Evolutionary conservation across 2,329 filamentous ascomycete genomes (phyloP).

Genomic region (Akanthomyces lecanii): DNA sequence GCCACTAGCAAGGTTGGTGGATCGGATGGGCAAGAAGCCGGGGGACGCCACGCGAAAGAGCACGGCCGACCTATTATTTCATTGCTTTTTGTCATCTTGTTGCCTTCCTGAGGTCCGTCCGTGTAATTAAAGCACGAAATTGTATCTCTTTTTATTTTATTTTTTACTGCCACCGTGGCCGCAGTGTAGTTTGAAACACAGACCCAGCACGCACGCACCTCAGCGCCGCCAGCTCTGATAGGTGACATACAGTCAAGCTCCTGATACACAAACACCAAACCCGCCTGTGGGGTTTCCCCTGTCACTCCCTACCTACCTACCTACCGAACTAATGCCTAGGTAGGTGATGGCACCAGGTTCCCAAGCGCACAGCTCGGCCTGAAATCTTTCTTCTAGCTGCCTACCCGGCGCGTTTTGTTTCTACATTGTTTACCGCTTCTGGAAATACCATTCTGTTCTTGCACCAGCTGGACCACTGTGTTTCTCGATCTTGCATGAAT

Average conservation of each 20-base stretch:
- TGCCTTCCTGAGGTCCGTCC: neutral
- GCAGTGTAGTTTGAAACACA: neutral
- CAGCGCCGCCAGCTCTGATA: neutral
- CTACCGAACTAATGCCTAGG: no score
- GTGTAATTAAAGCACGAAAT: neutral
- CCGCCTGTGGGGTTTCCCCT: slow-evolving; percentile 2
- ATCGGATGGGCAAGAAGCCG: slow-evolving; percentile 7
- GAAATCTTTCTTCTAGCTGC: neutral
- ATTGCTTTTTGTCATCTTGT: neutral
- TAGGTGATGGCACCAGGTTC: neutral
- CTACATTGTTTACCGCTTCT: neutral
- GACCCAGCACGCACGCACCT: neutral
- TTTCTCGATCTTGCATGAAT: neutral
- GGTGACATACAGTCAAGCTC: neutral
- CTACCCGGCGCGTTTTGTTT: neutral
- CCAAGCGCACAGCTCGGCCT: neutral
- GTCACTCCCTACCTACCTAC: neutral
- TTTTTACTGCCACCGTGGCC: neutral
- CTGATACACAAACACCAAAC: neutral
- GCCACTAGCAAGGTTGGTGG: neutral
- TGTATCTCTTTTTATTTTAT: neutral
- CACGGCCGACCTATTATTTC: neutral
- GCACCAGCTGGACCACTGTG: neutral
- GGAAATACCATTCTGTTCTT: neutral
- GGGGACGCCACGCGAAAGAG: neutral